Base-by-base conservation (phyloP, 164 flowering plant species). In the Aristolochia fimbriata region DNA sequence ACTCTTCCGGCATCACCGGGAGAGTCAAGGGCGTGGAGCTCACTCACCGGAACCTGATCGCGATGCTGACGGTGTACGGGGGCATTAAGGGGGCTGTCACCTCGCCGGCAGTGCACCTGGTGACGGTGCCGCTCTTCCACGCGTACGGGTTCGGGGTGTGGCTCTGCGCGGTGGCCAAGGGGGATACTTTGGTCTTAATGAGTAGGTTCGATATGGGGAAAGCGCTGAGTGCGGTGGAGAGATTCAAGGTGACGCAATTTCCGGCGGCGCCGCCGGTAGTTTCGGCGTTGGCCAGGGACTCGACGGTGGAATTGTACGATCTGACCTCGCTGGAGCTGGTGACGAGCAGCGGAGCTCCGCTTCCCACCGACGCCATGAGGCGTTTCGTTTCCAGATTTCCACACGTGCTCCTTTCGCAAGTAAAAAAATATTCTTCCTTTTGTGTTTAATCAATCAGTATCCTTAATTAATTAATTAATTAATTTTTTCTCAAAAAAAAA, bases 201-300 rank as follows among this genome's bases (percentile, higher is more conserved):
- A 89, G 70, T 51, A 87, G 82, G 62, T 92, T 85, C 54, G 94
- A 92, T 60, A 81, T 86, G 5, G 52, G 21, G 0, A 59, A 57
- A 24, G 56, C 89, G 47, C 10, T 84, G 78, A 90, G 86, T 65
- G 70, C 84, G 47, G 75, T 89, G 11, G 67, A 84, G 68, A 81
- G 68, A 49, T 71, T 83, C 61, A 83, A 75, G 70, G 96, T 87
- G 50, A 80, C 91, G n/a, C 68, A 85, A 6, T 83, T 81, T 3
- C 91, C 98, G 17, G 74, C 89, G 47, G 98, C 84, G 15, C 98
- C 98, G 0, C 98, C 98, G 16, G 83, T 89, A 58, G 83, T 89
- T 6, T 55, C 89, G 70, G 86, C 86, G 3, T 70, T 92, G 12
- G 86, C 82, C 0, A 92, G 89, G 70, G 78, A 73, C 61, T 78